Evolutionary conservation across 2,329 filamentous ascomycete species (phyloP), one percentile per base, ranked within the genome.

Genomic region (Sporothrix euskadiensis): DNA sequence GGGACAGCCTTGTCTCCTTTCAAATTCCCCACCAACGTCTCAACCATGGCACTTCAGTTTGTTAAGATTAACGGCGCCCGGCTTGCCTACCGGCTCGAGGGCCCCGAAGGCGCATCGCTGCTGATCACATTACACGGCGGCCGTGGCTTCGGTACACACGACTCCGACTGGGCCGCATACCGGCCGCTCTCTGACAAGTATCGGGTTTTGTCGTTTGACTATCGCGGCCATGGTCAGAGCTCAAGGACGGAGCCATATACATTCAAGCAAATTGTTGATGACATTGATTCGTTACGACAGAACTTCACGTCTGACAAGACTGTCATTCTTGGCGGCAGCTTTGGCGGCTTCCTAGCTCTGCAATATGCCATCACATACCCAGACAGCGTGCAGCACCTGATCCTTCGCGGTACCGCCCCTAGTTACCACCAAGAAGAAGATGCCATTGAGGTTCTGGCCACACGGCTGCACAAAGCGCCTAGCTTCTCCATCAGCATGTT

Each of bases 321-420:
- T 14, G 78, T 83, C 44, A 78, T 83, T 30, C 80, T 80, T 16
- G 82, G 81, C 9, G 82, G 82, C 1, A 82, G 81, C 72, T 83
- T 83, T 61, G 82, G 82, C 10, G 82, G 81, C 0, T 83, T 81
- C 52, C 75, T 83, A 4, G 82, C 82, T 0, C 80, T 81, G 73
- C 79, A 82, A 4, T 83, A 83, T 73, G 80, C 81, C 14, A 82
- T 83, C 72, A 79, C 80, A 41, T 82, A 83, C 69, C 76, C 80
- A 0, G 47, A 77, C 0, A 73, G 77, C 1, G 78, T 83, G 0
- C 78, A 78, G 6, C 77, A 81, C 69, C 70, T 83, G 63, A 79
- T 83, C 32, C 77, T 83, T 4, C 76, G 82, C 10, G 82, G 81
- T 2, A 82, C 82, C 0, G 81, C 81, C 1, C 76, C 81, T 3